Evolutionary conservation across 441 rosid species (phyloP).

Genomic region (Adansonia gregorii): DNA sequence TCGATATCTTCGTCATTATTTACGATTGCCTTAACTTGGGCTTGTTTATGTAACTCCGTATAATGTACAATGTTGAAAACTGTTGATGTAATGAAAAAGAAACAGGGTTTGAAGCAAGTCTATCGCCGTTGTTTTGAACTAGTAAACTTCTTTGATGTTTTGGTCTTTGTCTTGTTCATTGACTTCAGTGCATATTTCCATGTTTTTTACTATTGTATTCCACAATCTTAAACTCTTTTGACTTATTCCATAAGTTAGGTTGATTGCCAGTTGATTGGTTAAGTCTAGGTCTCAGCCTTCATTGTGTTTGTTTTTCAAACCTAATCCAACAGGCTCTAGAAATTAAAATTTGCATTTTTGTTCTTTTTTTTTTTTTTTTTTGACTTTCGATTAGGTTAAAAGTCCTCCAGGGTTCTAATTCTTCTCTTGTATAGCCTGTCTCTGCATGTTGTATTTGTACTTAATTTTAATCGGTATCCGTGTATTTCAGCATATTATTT

Average conservation of each 20-base stretch:
- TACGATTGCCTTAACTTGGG: not conserved
- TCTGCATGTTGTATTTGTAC: too few species aligned
- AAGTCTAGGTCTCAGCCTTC: conserved; percentile 8
- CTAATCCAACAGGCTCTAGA: not conserved
- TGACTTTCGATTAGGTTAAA: not conserved
- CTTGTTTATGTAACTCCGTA: conserved; percentile 20
- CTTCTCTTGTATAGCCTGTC: too few species aligned
- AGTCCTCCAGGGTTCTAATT: too few species aligned
- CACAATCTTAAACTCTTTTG: not conserved
- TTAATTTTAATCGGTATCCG: too few species aligned
- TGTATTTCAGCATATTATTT: too few species aligned
- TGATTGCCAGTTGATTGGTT: not conserved
- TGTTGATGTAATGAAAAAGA: conserved; percentile 14
- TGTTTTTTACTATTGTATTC: not conserved
- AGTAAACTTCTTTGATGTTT: not conserved
- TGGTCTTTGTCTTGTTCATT: conserved; percentile 7
- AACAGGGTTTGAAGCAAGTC: not conserved
- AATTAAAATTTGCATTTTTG: not conserved
- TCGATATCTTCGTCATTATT: conserved; percentile 24
- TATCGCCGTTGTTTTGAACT: not conserved
- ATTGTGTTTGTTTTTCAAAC: not conserved
- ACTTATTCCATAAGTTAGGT: not conserved
- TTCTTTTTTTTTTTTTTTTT: not conserved
- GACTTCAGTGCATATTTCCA: not conserved
- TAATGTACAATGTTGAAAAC: conserved; percentile 5